A percentile compares a stretch with the other conserved stretches of the same genome.
Evolutionary conservation across 2,329 filamentous ascomycete genomes (phyloP).

Genomic region (Pleoardoris graminearum): DNA sequence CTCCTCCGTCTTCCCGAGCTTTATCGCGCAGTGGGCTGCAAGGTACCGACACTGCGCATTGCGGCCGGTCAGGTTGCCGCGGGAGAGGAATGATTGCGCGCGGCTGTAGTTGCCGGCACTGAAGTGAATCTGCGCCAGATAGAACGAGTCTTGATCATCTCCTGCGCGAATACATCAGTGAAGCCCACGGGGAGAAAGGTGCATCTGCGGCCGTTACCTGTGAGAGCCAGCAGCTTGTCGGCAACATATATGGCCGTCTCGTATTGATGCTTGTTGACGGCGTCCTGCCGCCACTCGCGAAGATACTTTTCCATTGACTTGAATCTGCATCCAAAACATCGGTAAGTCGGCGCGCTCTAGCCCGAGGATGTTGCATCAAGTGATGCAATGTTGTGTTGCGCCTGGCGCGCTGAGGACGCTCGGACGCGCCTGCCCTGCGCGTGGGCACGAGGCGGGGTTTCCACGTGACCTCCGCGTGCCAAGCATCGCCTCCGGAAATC

Average conservation of each 20-base stretch:
- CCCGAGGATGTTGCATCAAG: not conserved
- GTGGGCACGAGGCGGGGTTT: slow-evolving; percentile 27
- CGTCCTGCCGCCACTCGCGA: slow-evolving; percentile 92
- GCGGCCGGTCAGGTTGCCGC: slow-evolving; percentile 77
- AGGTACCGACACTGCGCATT: slow-evolving; percentile 91
- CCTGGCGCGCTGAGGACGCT: slow-evolving; percentile 8
- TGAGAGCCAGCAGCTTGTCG: slow-evolving; percentile 93
- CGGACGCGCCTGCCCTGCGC: slow-evolving; percentile 21
- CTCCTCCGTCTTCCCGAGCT: slow-evolving; percentile 87
- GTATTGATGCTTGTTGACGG: slow-evolving; percentile 92
- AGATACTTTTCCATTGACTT: slow-evolving; percentile 84
- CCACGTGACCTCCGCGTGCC: not conserved
- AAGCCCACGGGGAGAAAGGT: slow-evolving; percentile 9
- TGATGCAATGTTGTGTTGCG: slow-evolving; percentile 9
- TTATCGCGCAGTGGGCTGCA: slow-evolving; percentile 90
- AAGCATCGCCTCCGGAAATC: not conserved
- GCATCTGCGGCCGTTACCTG: slow-evolving; percentile 63
- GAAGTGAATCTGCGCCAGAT: slow-evolving; percentile 98
- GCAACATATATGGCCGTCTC: slow-evolving; percentile 96
- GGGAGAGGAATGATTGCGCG: slow-evolving; percentile 81
- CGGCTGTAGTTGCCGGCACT: slow-evolving; percentile 92
- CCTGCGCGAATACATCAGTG: slow-evolving; percentile 56
- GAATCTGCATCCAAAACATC: slow-evolving; percentile 8
- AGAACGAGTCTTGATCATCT: slow-evolving; percentile 91
- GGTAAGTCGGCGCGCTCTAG: not conserved